These are phyloP conservation scores for Trichoderma erinaceum DNA, from an alignment of 495 filamentous ascomycete species.

Conservation along the genomic window DNA sequence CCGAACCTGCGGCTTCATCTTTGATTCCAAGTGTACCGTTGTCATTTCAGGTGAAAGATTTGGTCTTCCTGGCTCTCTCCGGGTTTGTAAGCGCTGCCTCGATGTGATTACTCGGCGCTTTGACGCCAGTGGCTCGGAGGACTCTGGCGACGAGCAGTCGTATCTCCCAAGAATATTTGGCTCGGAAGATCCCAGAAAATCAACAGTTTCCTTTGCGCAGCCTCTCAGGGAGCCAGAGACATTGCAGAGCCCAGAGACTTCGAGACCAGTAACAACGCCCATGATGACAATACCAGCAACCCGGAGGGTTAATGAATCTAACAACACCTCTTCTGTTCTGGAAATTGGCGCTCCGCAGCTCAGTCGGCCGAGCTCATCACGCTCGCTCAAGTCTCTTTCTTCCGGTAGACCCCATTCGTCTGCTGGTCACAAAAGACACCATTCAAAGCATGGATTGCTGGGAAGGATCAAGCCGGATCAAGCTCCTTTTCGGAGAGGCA, in stretches of 20 bases:
- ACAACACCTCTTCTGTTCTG: slow-evolving; percentile 78
- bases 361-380: slow-evolving; percentile 78
- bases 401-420: slow-evolving; percentile 63
- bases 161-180: slow-evolving; percentile 49
- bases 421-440: slow-evolving; percentile 70
- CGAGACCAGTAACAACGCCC: slow-evolving; percentile 46
- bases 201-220: not conserved
- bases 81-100: slow-evolving; percentile 94
- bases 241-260: slow-evolving; percentile 36
- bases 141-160: slow-evolving; percentile 63
- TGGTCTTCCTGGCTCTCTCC: slow-evolving; percentile 75
- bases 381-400: slow-evolving; percentile 79
- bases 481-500: slow-evolving; percentile 81
- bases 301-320: slow-evolving; percentile 72
- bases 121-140: slow-evolving; percentile 78
- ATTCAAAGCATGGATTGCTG: slow-evolving; percentile 77
- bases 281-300: slow-evolving; percentile 88
- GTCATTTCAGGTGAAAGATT: slow-evolving; percentile 79
- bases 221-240: slow-evolving; percentile 26
- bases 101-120: slow-evolving; percentile 84
- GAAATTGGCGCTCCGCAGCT: slow-evolving; percentile 75
- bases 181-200: slow-evolving; percentile 15
- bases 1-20: slow-evolving; percentile 89
- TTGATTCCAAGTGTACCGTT: slow-evolving; percentile 93
- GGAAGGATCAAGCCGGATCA: slow-evolving; percentile 60